Conservation (phyloP, 169 alveolate genomes). For the Eimeria praecox region DNA sequence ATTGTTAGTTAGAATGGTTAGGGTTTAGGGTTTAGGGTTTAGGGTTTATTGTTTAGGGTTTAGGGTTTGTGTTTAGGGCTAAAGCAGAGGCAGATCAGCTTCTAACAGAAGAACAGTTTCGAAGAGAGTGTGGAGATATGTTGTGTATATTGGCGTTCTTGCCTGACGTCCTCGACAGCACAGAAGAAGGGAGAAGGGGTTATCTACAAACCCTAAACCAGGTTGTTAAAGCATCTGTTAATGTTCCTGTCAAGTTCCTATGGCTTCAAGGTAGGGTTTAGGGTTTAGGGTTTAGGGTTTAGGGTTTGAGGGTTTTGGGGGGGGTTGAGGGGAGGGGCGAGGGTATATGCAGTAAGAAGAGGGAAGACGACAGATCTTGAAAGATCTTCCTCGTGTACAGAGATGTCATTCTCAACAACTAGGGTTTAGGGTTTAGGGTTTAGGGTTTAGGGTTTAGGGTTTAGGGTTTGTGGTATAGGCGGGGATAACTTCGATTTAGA, state of each 20-base stretch:
- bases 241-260: slow-evolving; percentile 91
- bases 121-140: slow-evolving; percentile 85
- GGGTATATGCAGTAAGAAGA: no score
- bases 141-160: slow-evolving; percentile 93
- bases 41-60: slow-evolving; percentile 24
- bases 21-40: not conserved
- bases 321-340: not conserved
- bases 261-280: slow-evolving; percentile 91
- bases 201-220: slow-evolving; percentile 88
- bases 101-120: slow-evolving; percentile 66
- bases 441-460: slow-evolving; percentile 29
- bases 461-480: not conserved
- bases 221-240: slow-evolving; percentile 88
- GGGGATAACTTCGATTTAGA: not conserved
- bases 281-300: not conserved
- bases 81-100: slow-evolving; percentile 76
- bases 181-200: slow-evolving; percentile 88
- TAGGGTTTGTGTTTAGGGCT: slow-evolving; percentile 20
- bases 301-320: not conserved
- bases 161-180: slow-evolving; percentile 94
- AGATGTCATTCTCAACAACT: not conserved
- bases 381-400: no score
- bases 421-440: slow-evolving; percentile 14
- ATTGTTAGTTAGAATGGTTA: not conserved
- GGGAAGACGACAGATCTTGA: no score